Base-by-base conservation (phyloP, 179 eudicot genomes). In the Sideroxylon spinosum region DNA sequence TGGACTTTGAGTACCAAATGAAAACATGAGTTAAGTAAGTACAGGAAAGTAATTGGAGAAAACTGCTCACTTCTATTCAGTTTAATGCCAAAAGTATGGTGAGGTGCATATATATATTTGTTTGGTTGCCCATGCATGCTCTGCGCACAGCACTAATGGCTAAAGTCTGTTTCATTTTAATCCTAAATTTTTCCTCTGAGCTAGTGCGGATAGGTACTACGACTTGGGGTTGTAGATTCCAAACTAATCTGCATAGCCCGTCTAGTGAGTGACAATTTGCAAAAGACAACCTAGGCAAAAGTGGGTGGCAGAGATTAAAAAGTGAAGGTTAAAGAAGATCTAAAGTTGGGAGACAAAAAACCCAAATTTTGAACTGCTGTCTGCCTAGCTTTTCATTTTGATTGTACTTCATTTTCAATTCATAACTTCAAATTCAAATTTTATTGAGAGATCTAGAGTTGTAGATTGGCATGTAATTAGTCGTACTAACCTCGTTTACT, bases 331-430 rank as follows among this genome's bases (percentile, higher is more conserved):
- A 17, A 19, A 29, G 49, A 28, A 23, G 65, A 8, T 0, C 2
- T 9, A 13, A 56, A 32, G 3, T 1, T 29, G 23, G 5, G 11
- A 32, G 3, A 32, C 12, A 73, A 73, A 32, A 49, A 59, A 6
- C 23, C 23, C 53, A 20, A 61, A 37, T 0, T 19, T 62, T 75
- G 4, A n/a, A 44, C 0, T n/a, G 12, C 11, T 11, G 17, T 4
- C 10, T 16, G 26, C 46, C 69, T 19, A 48, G 26, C 60, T 16
- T 48, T 50, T 76, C 60, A 49, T 76, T 76, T 50, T 11, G 57
- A 63, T 32, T 75, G 23, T 62, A 62, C 17, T 62, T 63, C 68
- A 44, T 37, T 44, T 62, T 62, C 61, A 61, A 22, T 75, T 25
- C 19, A 53, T 63, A 23, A 37, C 28, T 16, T 0, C 52, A 4